Base-by-base conservation (phyloP, 345 rosid genomes). In the Salix exigua region DNA sequence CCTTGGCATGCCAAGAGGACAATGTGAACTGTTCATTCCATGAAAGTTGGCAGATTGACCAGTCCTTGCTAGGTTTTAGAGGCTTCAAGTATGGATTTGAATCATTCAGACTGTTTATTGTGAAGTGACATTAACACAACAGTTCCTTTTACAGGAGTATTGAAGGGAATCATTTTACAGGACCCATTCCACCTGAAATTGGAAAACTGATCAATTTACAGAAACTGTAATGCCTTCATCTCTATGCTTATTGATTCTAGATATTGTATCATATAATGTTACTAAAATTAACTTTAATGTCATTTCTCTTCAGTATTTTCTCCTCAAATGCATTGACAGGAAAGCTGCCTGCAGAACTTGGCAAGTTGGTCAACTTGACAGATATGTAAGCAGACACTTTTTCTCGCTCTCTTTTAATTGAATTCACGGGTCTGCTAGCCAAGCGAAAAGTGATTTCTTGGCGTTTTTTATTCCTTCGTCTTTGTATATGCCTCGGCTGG, bases 261-360 rank as follows among this genome's bases (percentile, higher is more conserved):
- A 66, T 35, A 72, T 50, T 63, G 38, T 11, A 17, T 61, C 62
- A 28, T 21, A n/a, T 23, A 51, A 53, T 70, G 38, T 38, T 48
- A 37, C 70, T 71, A 18, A 75, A 21, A 31, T 30, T 65, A 14
- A 37, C 4, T 37, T 74, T 71, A 35, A 79, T 70, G 2, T 44
- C 31, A 16, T 79, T 76, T 79, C 75, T 77, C 51, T 64, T 72
- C 86, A 92, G 98, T 61, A 68, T 80, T 48, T 78, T 94, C 64
- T 81, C 93, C 64, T 94, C 96, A 58, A 92, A 91, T 86, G 85
- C 85, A 55, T 91, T 94, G 84, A 86, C 88, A 44, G 98, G 96
- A 69, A 68, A 79, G 68, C 81, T 94, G 79, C 93, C 96, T 1
- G 63, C 65, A 7, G 73, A 83, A 76, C 86, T 94, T 51, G 81